Conservation (phyloP, 208 protist species). For the Trypanosoma scelopori region DNA sequence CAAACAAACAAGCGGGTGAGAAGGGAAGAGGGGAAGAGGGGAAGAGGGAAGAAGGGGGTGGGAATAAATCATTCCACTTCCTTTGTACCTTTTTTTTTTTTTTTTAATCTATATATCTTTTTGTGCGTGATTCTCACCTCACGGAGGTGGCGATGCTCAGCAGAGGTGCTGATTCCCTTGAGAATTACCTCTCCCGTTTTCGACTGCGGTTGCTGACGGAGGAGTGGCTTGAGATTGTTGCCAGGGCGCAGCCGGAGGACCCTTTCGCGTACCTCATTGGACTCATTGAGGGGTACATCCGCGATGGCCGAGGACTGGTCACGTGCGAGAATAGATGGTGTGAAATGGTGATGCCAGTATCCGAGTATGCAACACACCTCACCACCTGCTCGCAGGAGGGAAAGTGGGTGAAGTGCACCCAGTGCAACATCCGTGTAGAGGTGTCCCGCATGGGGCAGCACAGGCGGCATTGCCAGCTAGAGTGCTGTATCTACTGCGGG, state of each 20-base stretch:
- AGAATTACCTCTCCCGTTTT: constrained; percentile 65
- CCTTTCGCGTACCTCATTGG: constrained; percentile 68
- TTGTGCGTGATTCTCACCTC: constrained; percentile 17
- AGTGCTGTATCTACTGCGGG: constrained; percentile 66
- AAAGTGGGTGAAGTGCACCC: constrained; percentile 64
- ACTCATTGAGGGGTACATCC: constrained; percentile 45
- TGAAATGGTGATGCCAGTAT: constrained; percentile 61
- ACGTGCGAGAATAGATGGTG: constrained; percentile 81
- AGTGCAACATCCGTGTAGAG: constrained; percentile 73
- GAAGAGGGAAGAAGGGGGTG: constrained; percentile 1
- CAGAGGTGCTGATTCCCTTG: constrained; percentile 24
- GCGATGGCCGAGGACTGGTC: constrained; percentile 59
- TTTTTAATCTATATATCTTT: not conserved
- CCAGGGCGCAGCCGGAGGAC: constrained; percentile 48
- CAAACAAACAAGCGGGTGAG: too few species aligned
- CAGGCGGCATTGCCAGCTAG: constrained; percentile 54
- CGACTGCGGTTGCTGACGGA: constrained; percentile 64
- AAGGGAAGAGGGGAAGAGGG: too few species aligned
- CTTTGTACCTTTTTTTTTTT: constrained; percentile 1
- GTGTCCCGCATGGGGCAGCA: constrained; percentile 49
- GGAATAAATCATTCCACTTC: constrained; percentile 5
- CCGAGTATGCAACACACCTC: constrained; percentile 41
- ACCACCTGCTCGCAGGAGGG: constrained; percentile 44
- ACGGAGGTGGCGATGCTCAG: not conserved
- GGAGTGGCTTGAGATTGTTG: constrained; percentile 53